Evolutionary conservation across 352 stramenopile genomes (phyloP).

Genomic region (Pythium apleroticum): DNA sequence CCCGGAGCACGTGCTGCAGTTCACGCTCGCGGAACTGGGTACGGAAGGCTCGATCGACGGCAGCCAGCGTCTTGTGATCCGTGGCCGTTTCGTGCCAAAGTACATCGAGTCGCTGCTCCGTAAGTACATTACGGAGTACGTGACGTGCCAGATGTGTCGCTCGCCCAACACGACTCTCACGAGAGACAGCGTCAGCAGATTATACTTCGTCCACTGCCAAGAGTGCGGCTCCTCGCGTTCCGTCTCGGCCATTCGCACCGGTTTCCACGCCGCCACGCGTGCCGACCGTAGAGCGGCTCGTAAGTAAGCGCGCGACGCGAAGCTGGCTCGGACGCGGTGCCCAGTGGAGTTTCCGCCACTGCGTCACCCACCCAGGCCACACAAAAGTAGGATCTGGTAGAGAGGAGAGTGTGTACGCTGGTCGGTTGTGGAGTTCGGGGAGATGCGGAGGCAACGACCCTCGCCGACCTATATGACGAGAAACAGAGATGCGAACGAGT

Average conservation of each 20-base stretch:
- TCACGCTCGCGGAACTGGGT: slow-evolving; percentile 99
- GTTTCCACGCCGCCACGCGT: slow-evolving; percentile 96
- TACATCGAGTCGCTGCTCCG: slow-evolving; percentile 99
- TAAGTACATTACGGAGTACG: slow-evolving; percentile 99
- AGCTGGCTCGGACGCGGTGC: neutral
- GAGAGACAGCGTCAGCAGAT: slow-evolving; percentile 94
- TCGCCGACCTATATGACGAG: neutral
- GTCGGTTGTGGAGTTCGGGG: neutral
- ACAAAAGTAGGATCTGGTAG: slow-evolving; percentile 1
- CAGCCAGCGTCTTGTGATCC: slow-evolving; percentile 98
- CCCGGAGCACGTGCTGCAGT: slow-evolving; percentile 98
- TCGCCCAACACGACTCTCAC: slow-evolving; percentile 97
- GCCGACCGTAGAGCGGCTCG: slow-evolving; percentile 82
- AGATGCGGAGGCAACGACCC: neutral
- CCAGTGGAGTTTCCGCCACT: slow-evolving; percentile 7
- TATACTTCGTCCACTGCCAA: slow-evolving; percentile 99
- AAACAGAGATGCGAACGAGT: slow-evolving; percentile 1
- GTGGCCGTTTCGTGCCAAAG: slow-evolving; percentile 97
- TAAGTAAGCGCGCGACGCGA: slow-evolving; percentile 50
- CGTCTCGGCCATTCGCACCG: slow-evolving; percentile 96
- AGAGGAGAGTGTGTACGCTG: slow-evolving; percentile 5
- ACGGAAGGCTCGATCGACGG: slow-evolving; percentile 99
- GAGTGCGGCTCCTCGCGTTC: slow-evolving; percentile 96
- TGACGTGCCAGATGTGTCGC: slow-evolving; percentile 99
- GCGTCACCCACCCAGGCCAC: neutral